A percentile compares a stretch with the other conserved stretches of the same genome.
These are phyloP conservation scores for Luzula sylvatica DNA, from an alignment of 176 grass and related monocot genomes.

Conservation along the genomic window DNA sequence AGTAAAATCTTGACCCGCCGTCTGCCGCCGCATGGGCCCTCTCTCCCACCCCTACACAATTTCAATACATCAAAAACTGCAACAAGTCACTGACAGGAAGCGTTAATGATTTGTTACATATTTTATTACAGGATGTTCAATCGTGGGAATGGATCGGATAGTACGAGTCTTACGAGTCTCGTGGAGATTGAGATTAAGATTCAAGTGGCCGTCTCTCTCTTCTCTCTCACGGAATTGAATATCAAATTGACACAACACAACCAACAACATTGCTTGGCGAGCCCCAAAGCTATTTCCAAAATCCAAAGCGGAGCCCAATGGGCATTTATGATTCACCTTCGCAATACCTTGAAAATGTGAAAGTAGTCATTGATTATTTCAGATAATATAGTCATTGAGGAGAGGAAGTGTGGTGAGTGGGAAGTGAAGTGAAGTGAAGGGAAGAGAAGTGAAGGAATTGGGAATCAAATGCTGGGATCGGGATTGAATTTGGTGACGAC, in stretches of 20 bases:
- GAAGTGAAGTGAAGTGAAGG: not conserved
- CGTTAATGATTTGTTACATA: too few relatives aligned
- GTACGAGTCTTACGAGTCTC: not conserved
- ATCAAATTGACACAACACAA: constrained; percentile 21
- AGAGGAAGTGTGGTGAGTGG: not conserved
- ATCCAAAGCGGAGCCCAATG: constrained; percentile 29
- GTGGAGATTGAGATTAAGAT: not conserved
- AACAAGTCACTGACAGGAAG: not conserved
- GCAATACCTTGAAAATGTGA: constrained; percentile 39
- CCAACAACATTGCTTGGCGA: constrained; percentile 34
- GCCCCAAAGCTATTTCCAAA: constrained; percentile 33
- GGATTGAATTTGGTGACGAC: constrained; percentile 92
- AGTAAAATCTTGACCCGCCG: not conserved
- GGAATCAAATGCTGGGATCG: constrained; percentile 52
- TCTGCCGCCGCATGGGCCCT: constrained; percentile 2
- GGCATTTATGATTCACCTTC: constrained; percentile 24
- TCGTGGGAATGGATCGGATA: not conserved
- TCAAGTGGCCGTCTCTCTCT: constrained; percentile 8
- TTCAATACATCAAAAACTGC: not conserved
- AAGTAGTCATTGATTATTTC: constrained; percentile 32
- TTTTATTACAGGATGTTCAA: not conserved
- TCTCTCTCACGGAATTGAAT: not conserved
- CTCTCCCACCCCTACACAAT: not conserved
- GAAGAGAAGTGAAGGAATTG: not conserved
- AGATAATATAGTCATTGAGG: constrained; percentile 2